Conservation (phyloP, 1,139 yeast species). For the Lodderomyces theae region DNA sequence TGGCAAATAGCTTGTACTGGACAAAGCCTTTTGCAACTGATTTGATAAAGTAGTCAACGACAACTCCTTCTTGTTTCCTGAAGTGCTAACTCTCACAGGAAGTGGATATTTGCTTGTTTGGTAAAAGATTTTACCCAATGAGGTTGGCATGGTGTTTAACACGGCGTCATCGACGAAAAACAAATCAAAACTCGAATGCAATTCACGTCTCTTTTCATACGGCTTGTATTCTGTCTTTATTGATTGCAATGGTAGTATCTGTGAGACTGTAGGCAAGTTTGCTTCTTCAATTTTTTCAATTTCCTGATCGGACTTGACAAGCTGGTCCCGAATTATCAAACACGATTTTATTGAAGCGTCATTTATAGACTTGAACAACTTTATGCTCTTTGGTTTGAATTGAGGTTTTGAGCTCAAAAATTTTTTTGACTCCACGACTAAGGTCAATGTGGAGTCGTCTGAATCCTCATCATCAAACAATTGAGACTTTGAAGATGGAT, state of each 20-base stretch:
- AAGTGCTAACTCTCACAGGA: slow-evolving; percentile 54
- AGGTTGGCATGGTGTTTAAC: slow-evolving; percentile 74
- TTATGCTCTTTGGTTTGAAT: slow-evolving; percentile 70
- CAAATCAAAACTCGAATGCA: slow-evolving; percentile 59
- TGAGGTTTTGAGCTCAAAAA: slow-evolving; percentile 60
- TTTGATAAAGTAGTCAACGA: slow-evolving; percentile 56
- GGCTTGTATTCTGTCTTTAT: slow-evolving; percentile 67
- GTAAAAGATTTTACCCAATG: slow-evolving; percentile 79
- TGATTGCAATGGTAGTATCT: slow-evolving; percentile 54
- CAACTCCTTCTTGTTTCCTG: slow-evolving; percentile 37
- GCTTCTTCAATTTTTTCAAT: slow-evolving; percentile 60
- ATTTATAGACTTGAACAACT: slow-evolving; percentile 50
- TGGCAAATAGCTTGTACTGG: slow-evolving; percentile 60
- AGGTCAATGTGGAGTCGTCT: slow-evolving; percentile 49
- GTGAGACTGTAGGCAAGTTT: slow-evolving; percentile 44
- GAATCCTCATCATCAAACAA: slow-evolving; percentile 53
- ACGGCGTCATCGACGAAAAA: slow-evolving; percentile 84
- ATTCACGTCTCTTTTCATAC: slow-evolving; percentile 68
- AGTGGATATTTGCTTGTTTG: slow-evolving; percentile 62
- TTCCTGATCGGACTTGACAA: slow-evolving; percentile 54
- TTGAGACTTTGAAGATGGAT: slow-evolving; percentile 20
- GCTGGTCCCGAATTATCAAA: slow-evolving; percentile 69
- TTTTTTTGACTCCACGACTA: slow-evolving; percentile 65
- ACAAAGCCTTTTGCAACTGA: slow-evolving; percentile 57
- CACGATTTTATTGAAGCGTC: slow-evolving; percentile 58